Conservation (phyloP, 2,329 filamentous ascomycete species). For the Epichloe uncinata region DNA sequence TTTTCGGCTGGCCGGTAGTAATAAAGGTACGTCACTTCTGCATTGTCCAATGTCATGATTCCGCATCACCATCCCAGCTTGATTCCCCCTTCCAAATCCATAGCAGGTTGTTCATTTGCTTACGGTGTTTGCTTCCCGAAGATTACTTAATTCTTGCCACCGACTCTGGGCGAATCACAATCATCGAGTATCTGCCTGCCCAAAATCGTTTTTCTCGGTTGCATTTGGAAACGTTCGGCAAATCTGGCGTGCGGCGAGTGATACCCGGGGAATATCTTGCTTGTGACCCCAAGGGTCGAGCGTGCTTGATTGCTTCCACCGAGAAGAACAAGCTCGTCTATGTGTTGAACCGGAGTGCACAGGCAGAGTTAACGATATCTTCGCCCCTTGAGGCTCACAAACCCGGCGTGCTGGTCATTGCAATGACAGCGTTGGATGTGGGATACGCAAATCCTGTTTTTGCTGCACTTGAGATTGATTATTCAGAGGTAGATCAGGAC, state of each 20-base stretch:
- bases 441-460: slow-evolving; percentile 97
- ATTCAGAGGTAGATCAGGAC: slow-evolving; percentile 82
- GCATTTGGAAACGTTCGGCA: slow-evolving; percentile 95
- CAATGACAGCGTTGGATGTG: slow-evolving; percentile 78
- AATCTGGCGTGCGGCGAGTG: slow-evolving; percentile 86
- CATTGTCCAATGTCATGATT: neutral
- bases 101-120: slow-evolving; percentile 9
- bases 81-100: neutral
- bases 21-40: slow-evolving; percentile 60
- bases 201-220: slow-evolving; percentile 80
- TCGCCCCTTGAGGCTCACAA: slow-evolving; percentile 95
- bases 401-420: slow-evolving; percentile 78
- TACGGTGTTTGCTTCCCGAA: slow-evolving; percentile 26
- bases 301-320: slow-evolving; percentile 82
- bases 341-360: slow-evolving; percentile 87
- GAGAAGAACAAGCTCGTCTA: slow-evolving; percentile 99
- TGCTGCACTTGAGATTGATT: slow-evolving; percentile 87
- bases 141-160: slow-evolving; percentile 94
- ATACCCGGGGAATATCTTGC: slow-evolving; percentile 97
- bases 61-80: slow-evolving; percentile 15
- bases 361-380: slow-evolving; percentile 91
- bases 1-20: slow-evolving; percentile 86
- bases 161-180: slow-evolving; percentile 88
- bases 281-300: slow-evolving; percentile 88
- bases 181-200: slow-evolving; percentile 79